Evolutionary conservation across 306 rosid species (phyloP).

Genomic region (Dicorynia guianensis): DNA sequence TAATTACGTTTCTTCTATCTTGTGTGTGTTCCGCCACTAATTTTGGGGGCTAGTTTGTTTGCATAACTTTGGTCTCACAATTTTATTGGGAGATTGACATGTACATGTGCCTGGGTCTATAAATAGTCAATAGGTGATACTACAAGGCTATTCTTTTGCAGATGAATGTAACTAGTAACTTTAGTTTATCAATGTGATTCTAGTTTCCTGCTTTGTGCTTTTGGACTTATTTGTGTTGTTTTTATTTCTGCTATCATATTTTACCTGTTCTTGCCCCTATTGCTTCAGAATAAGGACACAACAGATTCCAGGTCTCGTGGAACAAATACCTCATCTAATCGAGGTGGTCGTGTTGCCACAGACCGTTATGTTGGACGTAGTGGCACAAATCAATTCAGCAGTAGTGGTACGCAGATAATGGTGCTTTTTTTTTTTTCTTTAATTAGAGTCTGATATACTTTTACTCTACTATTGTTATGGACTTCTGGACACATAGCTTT

Average conservation of each 20-base stretch:
- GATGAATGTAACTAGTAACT: conserved; percentile 1
- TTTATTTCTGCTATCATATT: background rate
- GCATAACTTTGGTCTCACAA: background rate
- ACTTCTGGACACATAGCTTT: background rate
- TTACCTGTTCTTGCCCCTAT: conserved; percentile 22
- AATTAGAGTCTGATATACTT: background rate
- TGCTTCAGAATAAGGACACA: conserved; percentile 70
- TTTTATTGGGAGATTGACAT: background rate
- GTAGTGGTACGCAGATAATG: conserved; percentile 61
- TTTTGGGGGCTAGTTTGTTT: background rate
- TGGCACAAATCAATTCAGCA: conserved; percentile 57
- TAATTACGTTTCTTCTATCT: background rate
- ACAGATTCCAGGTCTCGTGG: conserved; percentile 73
- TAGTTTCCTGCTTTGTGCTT: background rate
- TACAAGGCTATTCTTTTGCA: conserved; percentile 1
- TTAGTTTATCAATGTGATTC: conserved; percentile 1
- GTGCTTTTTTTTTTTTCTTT: background rate
- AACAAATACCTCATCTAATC: conserved; percentile 53
- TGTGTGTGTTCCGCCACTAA: background rate
- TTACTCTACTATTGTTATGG: conserved; percentile 22
- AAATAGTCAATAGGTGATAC: conserved; percentile 8
- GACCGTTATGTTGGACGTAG: conserved; percentile 82
- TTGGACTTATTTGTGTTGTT: background rate
- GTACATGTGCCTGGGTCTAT: conserved; percentile 11
- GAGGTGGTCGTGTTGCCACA: conserved; percentile 58